These are phyloP conservation scores for Nitzschia sp. DNA, from an alignment of 108 stramenopile species.

Conservation along the genomic window DNA sequence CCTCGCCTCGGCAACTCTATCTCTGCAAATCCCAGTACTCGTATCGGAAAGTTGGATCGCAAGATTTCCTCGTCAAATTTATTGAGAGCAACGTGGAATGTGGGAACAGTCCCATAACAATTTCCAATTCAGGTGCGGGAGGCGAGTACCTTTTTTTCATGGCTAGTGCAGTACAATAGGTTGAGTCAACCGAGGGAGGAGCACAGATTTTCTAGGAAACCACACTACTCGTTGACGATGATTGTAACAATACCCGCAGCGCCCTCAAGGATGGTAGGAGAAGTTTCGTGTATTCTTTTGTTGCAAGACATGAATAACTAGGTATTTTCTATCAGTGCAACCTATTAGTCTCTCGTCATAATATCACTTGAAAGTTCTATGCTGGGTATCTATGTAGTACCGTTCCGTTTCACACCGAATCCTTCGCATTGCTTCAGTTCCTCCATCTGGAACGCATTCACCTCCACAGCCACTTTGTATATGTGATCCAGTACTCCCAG, in stretches of 20 bases:
- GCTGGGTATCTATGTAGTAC: too few species aligned
- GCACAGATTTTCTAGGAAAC: constrained; percentile 61
- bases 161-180: constrained; percentile 91
- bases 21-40: too few species aligned
- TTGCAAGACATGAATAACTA: constrained; percentile 52
- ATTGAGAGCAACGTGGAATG: too few species aligned
- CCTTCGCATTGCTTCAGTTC: constrained; percentile 35
- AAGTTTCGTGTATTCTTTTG: constrained; percentile 82
- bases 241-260: constrained; percentile 71
- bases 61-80: too few species aligned
- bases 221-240: constrained; percentile 95
- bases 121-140: too few species aligned
- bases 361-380: too few species aligned
- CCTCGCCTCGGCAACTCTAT: too few species aligned
- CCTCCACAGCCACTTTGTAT: constrained; percentile 39
- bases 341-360: too few species aligned
- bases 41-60: too few species aligned
- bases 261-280: constrained; percentile 80
- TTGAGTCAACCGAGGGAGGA: constrained; percentile 38
- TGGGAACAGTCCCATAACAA: too few species aligned
- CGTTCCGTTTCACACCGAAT: background rate
- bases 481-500: constrained; percentile 23
- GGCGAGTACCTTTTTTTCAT: too few species aligned
- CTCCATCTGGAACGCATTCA: constrained; percentile 39
- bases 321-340: too few species aligned